Evolutionary conservation across 176 grass and related monocot genomes (phyloP).

Genomic region (Eragrostis nindensis): DNA sequence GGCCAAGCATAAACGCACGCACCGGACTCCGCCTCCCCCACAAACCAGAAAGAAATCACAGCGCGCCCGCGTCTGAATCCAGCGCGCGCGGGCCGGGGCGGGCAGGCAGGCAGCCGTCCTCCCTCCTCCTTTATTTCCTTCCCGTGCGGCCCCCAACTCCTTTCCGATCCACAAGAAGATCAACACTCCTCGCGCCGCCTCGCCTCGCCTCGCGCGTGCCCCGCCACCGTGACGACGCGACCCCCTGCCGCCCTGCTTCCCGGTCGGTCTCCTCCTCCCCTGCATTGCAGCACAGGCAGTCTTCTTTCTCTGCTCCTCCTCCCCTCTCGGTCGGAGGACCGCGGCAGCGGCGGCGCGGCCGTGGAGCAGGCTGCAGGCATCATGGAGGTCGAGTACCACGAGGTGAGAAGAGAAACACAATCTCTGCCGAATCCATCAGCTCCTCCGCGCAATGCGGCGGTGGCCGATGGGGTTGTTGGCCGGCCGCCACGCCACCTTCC

Average conservation of each 20-base stretch:
- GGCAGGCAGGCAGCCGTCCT: neutral
- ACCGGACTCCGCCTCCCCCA: too few species aligned
- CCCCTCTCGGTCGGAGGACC: too few species aligned
- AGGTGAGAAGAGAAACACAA: conserved; percentile 7
- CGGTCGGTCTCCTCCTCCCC: too few species aligned
- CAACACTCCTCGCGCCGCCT: neutral
- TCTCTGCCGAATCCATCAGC: neutral
- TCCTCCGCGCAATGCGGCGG: neutral
- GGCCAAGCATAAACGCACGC: too few species aligned
- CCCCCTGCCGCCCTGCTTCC: too few species aligned
- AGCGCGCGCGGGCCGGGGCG: too few species aligned
- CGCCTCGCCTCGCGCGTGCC: too few species aligned
- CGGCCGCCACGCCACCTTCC: neutral
- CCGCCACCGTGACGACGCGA: too few species aligned
- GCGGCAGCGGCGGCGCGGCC: too few species aligned
- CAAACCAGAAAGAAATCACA: too few species aligned
- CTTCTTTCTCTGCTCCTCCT: neutral
- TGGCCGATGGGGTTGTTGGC: neutral
- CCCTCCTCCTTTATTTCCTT: neutral
- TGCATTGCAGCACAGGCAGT: too few species aligned
- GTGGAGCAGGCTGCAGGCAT: too few species aligned
- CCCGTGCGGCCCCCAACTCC: neutral
- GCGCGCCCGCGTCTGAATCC: neutral
- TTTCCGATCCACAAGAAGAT: neutral
- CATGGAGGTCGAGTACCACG: conserved; percentile 47